phyloP scores from a whole-genome alignment of 495 filamentous ascomycete genomes.

The Trichoderma orchidacearum region DNA sequence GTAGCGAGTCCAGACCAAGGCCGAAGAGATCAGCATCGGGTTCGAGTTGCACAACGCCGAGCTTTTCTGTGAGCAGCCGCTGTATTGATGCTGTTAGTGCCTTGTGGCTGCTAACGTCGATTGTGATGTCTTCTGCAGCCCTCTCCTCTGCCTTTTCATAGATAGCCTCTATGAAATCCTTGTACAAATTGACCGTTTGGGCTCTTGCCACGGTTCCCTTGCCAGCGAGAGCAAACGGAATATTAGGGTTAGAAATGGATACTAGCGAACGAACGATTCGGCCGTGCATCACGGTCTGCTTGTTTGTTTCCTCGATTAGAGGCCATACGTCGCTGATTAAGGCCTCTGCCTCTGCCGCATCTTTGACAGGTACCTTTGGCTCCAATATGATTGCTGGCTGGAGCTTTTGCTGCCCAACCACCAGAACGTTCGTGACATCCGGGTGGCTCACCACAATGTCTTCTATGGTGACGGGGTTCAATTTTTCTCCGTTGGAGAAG shows the following conservation, averaged over 20 bases:
- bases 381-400: constrained; percentile 41
- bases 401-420: constrained; percentile 37
- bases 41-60: constrained; percentile 15
- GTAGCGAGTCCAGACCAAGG: constrained; percentile 30
- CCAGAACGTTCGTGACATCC: constrained; percentile 27
- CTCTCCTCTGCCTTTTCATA: constrained; percentile 18
- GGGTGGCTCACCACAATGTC: constrained; percentile 27
- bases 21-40: constrained; percentile 29
- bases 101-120: constrained; percentile 16
- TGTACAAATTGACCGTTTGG: constrained; percentile 32
- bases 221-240: constrained; percentile 37
- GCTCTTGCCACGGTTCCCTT: constrained; percentile 44
- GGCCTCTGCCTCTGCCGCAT: constrained; percentile 12
- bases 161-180: constrained; percentile 36
- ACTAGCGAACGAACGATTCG: constrained; percentile 26
- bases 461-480: constrained; percentile 45
- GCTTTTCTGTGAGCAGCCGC: constrained; percentile 15
- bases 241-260: constrained; percentile 25
- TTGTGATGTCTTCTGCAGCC: neutral
- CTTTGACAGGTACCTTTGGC: constrained; percentile 12
- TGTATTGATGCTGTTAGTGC: constrained; percentile 18
- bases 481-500: constrained; percentile 49
- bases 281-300: constrained; percentile 29
- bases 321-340: constrained; percentile 28
- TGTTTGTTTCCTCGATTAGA: constrained; percentile 28